Base-by-base conservation (phyloP, 179 eudicot species). In the Camellia oleifera region DNA sequence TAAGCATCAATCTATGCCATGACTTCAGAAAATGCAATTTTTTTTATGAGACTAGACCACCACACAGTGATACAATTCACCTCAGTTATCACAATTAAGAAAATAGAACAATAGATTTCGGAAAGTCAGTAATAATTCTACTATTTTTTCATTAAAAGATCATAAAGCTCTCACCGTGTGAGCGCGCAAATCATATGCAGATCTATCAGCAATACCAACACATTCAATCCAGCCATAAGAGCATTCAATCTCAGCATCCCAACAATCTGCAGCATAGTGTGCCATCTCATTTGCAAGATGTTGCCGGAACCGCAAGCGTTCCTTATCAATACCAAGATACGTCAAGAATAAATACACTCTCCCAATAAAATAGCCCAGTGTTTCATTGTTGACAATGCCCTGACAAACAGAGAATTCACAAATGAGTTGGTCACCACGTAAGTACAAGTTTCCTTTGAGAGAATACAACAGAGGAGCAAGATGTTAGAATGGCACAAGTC, bases 261-360 rank as follows among this genome's bases (percentile, higher is more conserved):
- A 95, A 83, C 99, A 95, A 80, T 95, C 98, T 40, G 99, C 95
- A 82, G 99, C 99, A 86, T 94, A 95, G 83, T 95, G 99, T 79
- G 99, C 99, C 99, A 95, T 95, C 88, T 95, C 99, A 88, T 95
- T 95, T 79, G 99, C 95, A 80, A 95, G 94, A 91, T 95, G 99
- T 76, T 95, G 99, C 77, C 98, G 90, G 82, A 95, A 95, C 15
- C 98, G 90, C 56, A 95, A 72, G 42, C 95, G 91, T 26, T 94
- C 95, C 80, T 84, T 90, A 78, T 95, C 98, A 80, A 95, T 95
- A 70, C 99, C 99, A 71, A 95, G 94, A 71, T 85, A 80, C 63
- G 97, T 92, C 75, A 95, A 88, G 80, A 95, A 95, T 69, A 92
- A 77, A 83, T 91, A 94, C 42, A 95, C 99, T 81, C 99, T 92